Base-by-base conservation (phyloP, 2,329 filamentous ascomycete genomes). In the Tolypocladium album region DNA sequence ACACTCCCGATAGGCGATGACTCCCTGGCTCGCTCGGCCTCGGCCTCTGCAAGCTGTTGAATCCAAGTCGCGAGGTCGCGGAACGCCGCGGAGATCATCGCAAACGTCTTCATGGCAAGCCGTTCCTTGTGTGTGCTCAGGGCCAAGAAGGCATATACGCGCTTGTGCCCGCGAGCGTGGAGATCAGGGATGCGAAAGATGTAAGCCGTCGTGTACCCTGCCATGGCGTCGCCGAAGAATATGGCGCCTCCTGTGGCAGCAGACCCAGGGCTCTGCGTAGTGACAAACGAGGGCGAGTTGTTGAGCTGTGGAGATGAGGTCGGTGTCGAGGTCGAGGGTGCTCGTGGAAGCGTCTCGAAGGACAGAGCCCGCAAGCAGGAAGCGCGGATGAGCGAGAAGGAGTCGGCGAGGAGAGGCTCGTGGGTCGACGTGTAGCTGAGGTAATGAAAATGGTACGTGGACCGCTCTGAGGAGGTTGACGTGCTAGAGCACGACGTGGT, bases 101-200 rank as follows among this genome's bases (percentile, higher is more conserved):
- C 80, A 67, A 88, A 88, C 0, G 83, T 80, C 70, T 86, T 85
- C 81, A 88, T 86, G 53, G 84, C 84, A 17, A 84, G 73, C 17
- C 83, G 79, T 71, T 88, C 85, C 58, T 82, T 82, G 70, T 88
- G 83, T 13, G 84, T 87, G 69, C 80, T 86, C 55, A 88, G 78
- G 2, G 85, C 84, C 61, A 88, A 71, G 61, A 88, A 84, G 13
- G 86, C 86, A 67, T 88, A 88, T 15, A 88, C 82, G n/a, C 86
- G 81, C 71, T 86, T 85, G 65, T 87, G 83, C 5, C 86, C 86
- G 15, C 86, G 82, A 17, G 86, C 86, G 63, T 87, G 85, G 42
- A 87, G 77, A 67, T 88, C 86, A 8, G 85, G 82, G 50, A 88
- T 86, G 34, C 86, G 85, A 67, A 88, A 88, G 64, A 88, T 86